A percentile compares a stretch with the other conserved stretches of the same genome.
These are phyloP conservation scores for Colletotrichum aenigma DNA, from an alignment of 2,329 filamentous ascomycete genomes.

Conservation along the genomic window DNA sequence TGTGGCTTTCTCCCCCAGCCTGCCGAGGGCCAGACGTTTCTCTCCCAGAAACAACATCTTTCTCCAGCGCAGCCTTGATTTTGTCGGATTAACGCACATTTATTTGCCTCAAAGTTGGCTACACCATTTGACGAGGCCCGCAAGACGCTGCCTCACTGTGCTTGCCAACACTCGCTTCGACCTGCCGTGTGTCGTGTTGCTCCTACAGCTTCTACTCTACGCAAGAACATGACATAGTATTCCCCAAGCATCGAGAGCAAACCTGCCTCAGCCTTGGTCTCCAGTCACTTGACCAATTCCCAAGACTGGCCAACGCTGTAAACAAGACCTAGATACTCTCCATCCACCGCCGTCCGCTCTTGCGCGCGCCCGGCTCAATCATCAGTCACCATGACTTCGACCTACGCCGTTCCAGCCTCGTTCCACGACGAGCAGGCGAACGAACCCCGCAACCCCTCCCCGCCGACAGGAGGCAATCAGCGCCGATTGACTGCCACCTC, in stretches of 20 bases:
- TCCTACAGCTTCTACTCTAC: not conserved
- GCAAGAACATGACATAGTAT: constrained; percentile 14
- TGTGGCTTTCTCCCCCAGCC: not conserved
- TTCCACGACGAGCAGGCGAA: constrained; percentile 39
- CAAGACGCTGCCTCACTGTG: not conserved
- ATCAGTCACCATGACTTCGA: constrained; percentile 45
- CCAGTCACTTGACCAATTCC: not conserved
- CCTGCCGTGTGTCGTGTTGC: not conserved
- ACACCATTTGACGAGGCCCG: not conserved
- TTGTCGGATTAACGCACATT: not conserved
- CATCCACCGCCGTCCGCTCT: not conserved
- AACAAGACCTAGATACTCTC: not conserved
- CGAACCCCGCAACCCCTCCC: constrained; percentile 35
- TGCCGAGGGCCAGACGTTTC: not conserved
- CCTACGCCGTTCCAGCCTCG: constrained; percentile 44
- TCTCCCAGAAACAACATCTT: not conserved
- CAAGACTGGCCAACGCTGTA: not conserved
- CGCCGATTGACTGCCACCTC: constrained; percentile 33
- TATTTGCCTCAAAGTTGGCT: not conserved
- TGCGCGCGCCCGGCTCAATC: not conserved
- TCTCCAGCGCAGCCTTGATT: not conserved
- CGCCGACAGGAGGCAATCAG: constrained; percentile 21
- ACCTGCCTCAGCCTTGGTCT: not conserved
- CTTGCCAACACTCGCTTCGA: not conserved
- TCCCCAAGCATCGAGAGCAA: not conserved